A percentile compares a stretch with the other conserved stretches of the same genome.
Evolutionary conservation across 2,329 filamentous ascomycete genomes (phyloP).

Genomic region (Raffaelea albimanens): DNA sequence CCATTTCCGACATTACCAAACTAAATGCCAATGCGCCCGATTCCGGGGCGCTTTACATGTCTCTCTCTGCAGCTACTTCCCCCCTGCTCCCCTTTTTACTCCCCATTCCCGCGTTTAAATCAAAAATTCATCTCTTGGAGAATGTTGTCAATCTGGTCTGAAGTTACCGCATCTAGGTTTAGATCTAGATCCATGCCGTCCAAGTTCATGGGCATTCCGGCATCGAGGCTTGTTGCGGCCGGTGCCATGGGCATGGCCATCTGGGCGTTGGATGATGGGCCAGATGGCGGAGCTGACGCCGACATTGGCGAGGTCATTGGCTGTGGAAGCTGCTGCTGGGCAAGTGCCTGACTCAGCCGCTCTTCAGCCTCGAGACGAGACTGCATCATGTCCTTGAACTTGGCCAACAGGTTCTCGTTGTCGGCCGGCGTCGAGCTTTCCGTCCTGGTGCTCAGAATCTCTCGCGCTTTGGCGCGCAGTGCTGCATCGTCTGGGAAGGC

Average conservation of each 20-base stretch:
- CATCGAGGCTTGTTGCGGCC: too few relatives aligned
- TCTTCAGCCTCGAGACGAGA: conserved; percentile 16
- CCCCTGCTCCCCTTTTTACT: too few relatives aligned
- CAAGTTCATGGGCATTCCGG: neutral
- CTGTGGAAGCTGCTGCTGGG: neutral
- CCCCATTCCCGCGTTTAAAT: conserved; percentile 19
- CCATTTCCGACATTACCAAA: too few relatives aligned
- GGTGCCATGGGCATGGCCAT: neutral
- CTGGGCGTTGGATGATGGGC: too few relatives aligned
- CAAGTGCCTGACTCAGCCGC: too few relatives aligned
- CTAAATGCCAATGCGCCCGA: too few relatives aligned
- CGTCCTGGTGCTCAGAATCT: conserved; percentile 31
- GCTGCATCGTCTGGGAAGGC: conserved; percentile 37
- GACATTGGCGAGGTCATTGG: too few relatives aligned
- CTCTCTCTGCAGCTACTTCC: too few relatives aligned
- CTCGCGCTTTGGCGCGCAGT: conserved; percentile 35
- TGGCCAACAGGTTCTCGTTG: conserved; percentile 39
- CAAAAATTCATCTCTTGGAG: conserved; percentile 34
- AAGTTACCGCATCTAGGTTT: conserved; percentile 16
- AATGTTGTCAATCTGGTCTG: conserved; percentile 29
- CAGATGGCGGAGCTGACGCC: too few relatives aligned
- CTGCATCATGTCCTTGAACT: conserved; percentile 40
- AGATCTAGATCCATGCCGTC: conserved; percentile 23
- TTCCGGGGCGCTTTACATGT: too few relatives aligned
- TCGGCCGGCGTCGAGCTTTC: conserved; percentile 43